Evolutionary conservation across 116 monocot genomes (phyloP).

Genomic region (Cymodocea nodosa): DNA sequence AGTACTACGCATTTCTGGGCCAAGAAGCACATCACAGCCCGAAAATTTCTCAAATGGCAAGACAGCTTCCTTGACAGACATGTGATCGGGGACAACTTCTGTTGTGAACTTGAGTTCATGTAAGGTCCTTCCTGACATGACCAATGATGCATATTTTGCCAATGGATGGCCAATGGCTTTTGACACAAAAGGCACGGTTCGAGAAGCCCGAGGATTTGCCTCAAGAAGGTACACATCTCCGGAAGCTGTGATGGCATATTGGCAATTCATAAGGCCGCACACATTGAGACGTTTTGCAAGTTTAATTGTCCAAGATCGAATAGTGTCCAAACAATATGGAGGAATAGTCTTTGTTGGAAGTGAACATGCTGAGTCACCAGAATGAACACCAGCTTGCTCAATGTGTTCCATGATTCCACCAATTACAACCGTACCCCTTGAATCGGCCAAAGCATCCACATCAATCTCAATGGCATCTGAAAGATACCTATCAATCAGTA

Average conservation of each 20-base stretch:
- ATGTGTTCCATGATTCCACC: slow-evolving; percentile 99
- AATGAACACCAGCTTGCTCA: slow-evolving; percentile 97
- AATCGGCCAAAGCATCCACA: slow-evolving; percentile 83
- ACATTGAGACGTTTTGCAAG: slow-evolving; percentile 70
- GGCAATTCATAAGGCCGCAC: slow-evolving; percentile 95
- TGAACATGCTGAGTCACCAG: slow-evolving; percentile 89
- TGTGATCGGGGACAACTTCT: slow-evolving; percentile 70
- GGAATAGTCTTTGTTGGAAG: slow-evolving; percentile 86
- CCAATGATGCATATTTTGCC: slow-evolving; percentile 85
- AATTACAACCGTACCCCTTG: slow-evolving; percentile 70
- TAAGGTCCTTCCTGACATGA: slow-evolving; percentile 84
- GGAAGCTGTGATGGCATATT: slow-evolving; percentile 78
- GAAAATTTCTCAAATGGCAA: slow-evolving; percentile 96
- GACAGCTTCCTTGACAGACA: slow-evolving; percentile 89
- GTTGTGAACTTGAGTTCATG: slow-evolving; percentile 46
- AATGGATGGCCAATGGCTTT: slow-evolving; percentile 93
- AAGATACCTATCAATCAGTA: slow-evolving; percentile 79
- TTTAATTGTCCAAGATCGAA: slow-evolving; percentile 68
- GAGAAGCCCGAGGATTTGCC: slow-evolving; percentile 94
- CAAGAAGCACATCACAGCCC: slow-evolving; percentile 89
- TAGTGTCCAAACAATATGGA: slow-evolving; percentile 37
- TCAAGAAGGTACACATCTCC: slow-evolving; percentile 79
- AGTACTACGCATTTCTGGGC: slow-evolving; percentile 99
- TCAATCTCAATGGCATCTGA: slow-evolving; percentile 89
- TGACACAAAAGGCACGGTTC: slow-evolving; percentile 94